Base-by-base conservation (phyloP, 441 rosid genomes). In the Daphne laureola region DNA sequence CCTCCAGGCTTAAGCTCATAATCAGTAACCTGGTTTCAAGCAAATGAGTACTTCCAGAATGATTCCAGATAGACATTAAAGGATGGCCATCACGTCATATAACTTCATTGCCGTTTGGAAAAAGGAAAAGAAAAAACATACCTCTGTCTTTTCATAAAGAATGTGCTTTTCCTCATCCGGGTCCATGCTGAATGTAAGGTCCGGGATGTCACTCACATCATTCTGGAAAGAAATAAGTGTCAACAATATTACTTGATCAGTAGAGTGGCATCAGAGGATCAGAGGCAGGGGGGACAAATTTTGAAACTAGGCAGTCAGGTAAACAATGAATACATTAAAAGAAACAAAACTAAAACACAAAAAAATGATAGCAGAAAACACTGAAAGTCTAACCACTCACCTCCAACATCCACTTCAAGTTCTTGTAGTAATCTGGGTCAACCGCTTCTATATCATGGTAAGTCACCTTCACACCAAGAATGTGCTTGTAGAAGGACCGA, bases 361-460 rank as follows among this genome's bases (percentile, higher is more conserved):
- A 31, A 31, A 31, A 21, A 21, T 21, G 25, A 21, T 21, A 21
- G 25, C 25, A 21, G 25, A 21, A 21, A 21, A 21, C 25, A 21
- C 38, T 44, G 2, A 46, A 46, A 25, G 25, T 2, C 25, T 21
- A 46, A 59, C 61, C 57, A 65, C 96, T 53, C 51, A 90, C 99
- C 96, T 94, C 97, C 25, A 94, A 74, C 86, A 94, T 79, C 99
- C 99, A 94, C 85, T 94, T 94, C 75, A 94, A 69, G 62, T 82
- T 94, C 77, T 87, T 90, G 80, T 87, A 94, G 71, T 94, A 94
- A 75, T 94, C 99, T 65, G 99, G 99, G 77, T 90, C 99, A 70
- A 94, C 96, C 43, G 99, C 96, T 82, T 90, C 99, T 61, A 94
- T 94, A 75, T 94, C 97, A 75, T 94, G 97, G 66, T 94, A 94